Evolutionary conservation across 176 grass and related monocot species (phyloP).

Genomic region (Carex littledalei): DNA sequence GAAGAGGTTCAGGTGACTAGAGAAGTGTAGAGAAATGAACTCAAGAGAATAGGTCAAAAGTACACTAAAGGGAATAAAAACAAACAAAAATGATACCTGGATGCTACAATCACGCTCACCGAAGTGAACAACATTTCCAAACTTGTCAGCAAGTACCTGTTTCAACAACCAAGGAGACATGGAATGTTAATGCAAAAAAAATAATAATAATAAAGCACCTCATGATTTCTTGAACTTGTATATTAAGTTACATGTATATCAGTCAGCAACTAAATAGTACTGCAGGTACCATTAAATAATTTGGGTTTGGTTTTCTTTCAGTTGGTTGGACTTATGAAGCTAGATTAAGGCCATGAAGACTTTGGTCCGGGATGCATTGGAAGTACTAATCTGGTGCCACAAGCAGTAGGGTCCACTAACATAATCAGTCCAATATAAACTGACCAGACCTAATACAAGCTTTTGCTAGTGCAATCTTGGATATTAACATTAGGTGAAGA

Average conservation of each 20-base stretch:
- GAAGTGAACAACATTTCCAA: slow-evolving; percentile 48
- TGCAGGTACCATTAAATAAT: neutral
- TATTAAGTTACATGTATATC: neutral
- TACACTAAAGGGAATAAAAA: neutral
- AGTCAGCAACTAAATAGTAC: neutral
- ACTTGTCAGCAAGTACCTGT: slow-evolving; percentile 47
- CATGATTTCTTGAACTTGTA: neutral
- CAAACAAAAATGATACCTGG: slow-evolving; percentile 22
- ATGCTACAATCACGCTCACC: slow-evolving; percentile 56
- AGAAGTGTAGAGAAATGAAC: neutral
- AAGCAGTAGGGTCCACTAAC: neutral
- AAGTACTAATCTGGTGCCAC: neutral
- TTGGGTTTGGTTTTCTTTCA: neutral
- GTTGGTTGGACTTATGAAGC: neutral
- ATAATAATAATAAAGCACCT: neutral
- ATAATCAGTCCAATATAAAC: neutral
- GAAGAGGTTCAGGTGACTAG: neutral
- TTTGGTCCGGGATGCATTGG: neutral
- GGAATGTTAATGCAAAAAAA: neutral
- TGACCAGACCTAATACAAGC: neutral
- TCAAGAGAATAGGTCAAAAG: slow-evolving; percentile 7
- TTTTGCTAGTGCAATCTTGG: neutral
- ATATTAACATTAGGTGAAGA: neutral
- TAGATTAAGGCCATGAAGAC: slow-evolving; percentile 4
- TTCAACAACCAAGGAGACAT: neutral